Evolutionary conservation across 768 basidiomycete species (phyloP), one percentile per base, ranked within the genome.

Genomic region (Boletus tomentosulus): DNA sequence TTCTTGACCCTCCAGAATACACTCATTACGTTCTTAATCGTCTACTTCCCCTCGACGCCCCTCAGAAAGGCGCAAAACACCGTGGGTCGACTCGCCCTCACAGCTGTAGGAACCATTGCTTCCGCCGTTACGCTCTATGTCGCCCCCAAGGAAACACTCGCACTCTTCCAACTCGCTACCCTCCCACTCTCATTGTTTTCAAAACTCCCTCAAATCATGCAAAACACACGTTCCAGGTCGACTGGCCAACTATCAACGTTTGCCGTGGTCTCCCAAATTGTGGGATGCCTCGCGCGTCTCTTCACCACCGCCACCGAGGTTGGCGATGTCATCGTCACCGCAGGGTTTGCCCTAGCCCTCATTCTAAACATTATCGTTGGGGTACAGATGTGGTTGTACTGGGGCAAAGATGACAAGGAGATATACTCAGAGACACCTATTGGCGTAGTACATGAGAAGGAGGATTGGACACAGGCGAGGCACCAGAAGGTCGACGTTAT

Each of bases 211-310:
- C 97, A 98, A 62, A 98, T 98, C 70, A 62, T 78, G 50, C 84
- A 90, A 62, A 99, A 97, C 75, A 68, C 82, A 52, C 81, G 80
- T 43, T 76, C 83, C 5, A 71, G 78, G 46, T 90, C 87, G 7
- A 98, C 97, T 0, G 97, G 97, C 11, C 93, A 98, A 64, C 87
- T 99, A 39, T 95, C 92, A 11, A 83, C 92, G 0, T 91, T 99
- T 65, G 93, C 94, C 25, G 92, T 98, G 35, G 73, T 91, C 62
- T 81, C 92, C 48, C 92, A 96, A 58, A 81, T 98, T 37, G 79
- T 78, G 1, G 96, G 97, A 24, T 97, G 94, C 70, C 74, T 92
- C 35, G 97, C 96, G 0, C 78, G 97, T 43, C 75, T 98, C 15
- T 98, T 94, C 77, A 99, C 97, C 7, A 98, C 93, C 12, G 80